Evolutionary conservation across 495 filamentous ascomycete genomes (phyloP).

Genomic region (Bathelium albidoporum): DNA sequence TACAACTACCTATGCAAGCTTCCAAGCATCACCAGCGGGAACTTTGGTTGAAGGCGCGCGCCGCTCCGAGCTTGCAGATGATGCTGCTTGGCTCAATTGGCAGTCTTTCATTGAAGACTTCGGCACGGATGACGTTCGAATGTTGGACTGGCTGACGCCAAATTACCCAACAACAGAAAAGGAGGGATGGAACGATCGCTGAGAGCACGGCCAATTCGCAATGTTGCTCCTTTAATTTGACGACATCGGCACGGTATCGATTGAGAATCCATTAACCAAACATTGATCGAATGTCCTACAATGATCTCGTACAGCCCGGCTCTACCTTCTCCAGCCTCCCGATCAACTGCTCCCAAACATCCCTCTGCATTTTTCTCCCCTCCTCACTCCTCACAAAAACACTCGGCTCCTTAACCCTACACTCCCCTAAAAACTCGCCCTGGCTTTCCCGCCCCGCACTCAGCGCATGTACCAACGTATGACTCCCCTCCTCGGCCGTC

Average conservation of each 20-base stretch:
- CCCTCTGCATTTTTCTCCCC: conserved; percentile 13
- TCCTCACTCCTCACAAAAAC: conserved; percentile 17
- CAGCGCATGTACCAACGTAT: conserved; percentile 32
- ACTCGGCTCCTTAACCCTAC: conserved; percentile 13
- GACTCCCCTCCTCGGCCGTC: conserved; percentile 30
- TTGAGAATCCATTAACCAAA: not conserved
- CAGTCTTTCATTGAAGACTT: not conserved
- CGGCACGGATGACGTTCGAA: not conserved
- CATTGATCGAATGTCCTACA: not conserved
- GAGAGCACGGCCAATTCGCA: not conserved
- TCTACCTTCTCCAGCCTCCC: conserved; percentile 18
- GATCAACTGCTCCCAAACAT: conserved; percentile 20
- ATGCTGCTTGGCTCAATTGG: not conserved
- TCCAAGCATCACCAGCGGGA: not conserved
- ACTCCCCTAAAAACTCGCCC: conserved; percentile 23
- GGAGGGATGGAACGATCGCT: not conserved
- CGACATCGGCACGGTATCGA: not conserved
- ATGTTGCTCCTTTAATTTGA: not conserved
- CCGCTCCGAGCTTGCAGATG: not conserved
- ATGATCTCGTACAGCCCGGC: conserved; percentile 13
- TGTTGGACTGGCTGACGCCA: not conserved
- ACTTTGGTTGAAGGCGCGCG: not conserved
- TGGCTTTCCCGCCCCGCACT: conserved; percentile 26
- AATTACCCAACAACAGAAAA: not conserved
- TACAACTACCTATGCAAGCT: not conserved